Percentiles rank a stretch among this genome's conserved stretches.
Conservation (phyloP, 352 stramenopile species). For the Pythium folliculosum region DNA sequence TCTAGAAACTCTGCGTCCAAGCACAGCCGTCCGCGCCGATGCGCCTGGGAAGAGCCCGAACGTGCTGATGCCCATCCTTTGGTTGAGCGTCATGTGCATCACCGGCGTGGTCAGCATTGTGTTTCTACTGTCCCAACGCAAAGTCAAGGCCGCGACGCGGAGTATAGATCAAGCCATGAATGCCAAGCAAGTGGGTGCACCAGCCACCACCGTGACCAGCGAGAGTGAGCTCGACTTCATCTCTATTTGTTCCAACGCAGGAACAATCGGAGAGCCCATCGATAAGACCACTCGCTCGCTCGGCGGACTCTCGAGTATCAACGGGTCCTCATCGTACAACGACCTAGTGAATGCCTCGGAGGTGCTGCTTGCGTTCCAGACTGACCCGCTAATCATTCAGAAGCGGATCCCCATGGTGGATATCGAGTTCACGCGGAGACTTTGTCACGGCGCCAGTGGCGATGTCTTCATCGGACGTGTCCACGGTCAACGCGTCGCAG, state of each 20-base stretch:
- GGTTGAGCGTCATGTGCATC: constrained; percentile 13
- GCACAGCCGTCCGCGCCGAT: neutral
- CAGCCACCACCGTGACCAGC: constrained; percentile 3
- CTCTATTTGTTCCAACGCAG: constrained; percentile 3
- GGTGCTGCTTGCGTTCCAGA: constrained; percentile 54
- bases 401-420: constrained; percentile 61
- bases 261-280: neutral
- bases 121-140: constrained; percentile 5
- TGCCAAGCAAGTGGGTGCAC: constrained; percentile 6
- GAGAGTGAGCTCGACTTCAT: constrained; percentile 14
- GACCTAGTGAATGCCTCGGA: constrained; percentile 48
- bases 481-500: constrained; percentile 36
- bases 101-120: neutral
- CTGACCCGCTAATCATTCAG: constrained; percentile 40
- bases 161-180: neutral
- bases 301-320: constrained; percentile 5
- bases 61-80: constrained; percentile 13
- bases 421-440: constrained; percentile 41
- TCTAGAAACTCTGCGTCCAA: constrained; percentile 16
- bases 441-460: constrained; percentile 36
- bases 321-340: constrained; percentile 34
- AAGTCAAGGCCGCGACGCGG: constrained; percentile 2
- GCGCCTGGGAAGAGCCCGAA: neutral
- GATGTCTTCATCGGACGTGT: constrained; percentile 50
- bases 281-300: neutral